Percentiles rank a stretch among this genome's conserved stretches.
Evolutionary conservation across 352 stramenopile species (phyloP).

Genomic region (Plasmopara halstedii): DNA sequence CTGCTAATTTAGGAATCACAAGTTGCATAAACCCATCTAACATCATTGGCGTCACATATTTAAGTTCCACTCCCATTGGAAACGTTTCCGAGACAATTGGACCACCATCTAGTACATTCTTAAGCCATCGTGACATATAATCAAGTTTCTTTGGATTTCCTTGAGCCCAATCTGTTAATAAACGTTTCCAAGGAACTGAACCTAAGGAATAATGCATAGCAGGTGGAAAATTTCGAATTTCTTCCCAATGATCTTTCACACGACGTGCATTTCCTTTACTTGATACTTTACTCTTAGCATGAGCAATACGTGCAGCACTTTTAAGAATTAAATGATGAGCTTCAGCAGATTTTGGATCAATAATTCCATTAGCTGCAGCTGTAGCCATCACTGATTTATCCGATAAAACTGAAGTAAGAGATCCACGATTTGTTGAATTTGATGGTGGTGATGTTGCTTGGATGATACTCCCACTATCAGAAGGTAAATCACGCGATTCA

Average conservation of each 20-base stretch:
- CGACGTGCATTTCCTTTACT: slow-evolving; percentile 70
- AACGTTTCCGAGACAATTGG: slow-evolving; percentile 83
- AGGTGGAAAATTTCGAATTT: slow-evolving; percentile 79
- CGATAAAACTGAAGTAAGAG: slow-evolving; percentile 28
- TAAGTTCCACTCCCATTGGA: slow-evolving; percentile 83
- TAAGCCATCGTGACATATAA: slow-evolving; percentile 86
- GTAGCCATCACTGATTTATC: slow-evolving; percentile 35
- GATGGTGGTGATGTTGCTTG: slow-evolving; percentile 5
- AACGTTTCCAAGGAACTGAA: slow-evolving; percentile 79
- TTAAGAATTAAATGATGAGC: slow-evolving; percentile 67
- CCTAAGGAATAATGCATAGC: slow-evolving; percentile 79
- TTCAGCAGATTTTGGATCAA: slow-evolving; percentile 50
- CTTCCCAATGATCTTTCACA: slow-evolving; percentile 85
- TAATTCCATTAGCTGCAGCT: slow-evolving; percentile 24
- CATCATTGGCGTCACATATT: slow-evolving; percentile 88
- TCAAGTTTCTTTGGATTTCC: slow-evolving; percentile 87
- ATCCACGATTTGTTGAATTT: slow-evolving; percentile 9
- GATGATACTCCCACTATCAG: slow-evolving; percentile 53
- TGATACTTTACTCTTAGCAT: slow-evolving; percentile 63
- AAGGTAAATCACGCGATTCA: slow-evolving; percentile 62
- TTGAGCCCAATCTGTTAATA: slow-evolving; percentile 82
- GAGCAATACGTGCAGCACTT: slow-evolving; percentile 49
- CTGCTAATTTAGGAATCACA: slow-evolving; percentile 80
- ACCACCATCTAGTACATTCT: slow-evolving; percentile 81
- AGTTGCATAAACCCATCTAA: slow-evolving; percentile 86